Base-by-base conservation (phyloP, 2,329 filamentous ascomycete genomes). In the Aureobasidium subglaciale region DNA sequence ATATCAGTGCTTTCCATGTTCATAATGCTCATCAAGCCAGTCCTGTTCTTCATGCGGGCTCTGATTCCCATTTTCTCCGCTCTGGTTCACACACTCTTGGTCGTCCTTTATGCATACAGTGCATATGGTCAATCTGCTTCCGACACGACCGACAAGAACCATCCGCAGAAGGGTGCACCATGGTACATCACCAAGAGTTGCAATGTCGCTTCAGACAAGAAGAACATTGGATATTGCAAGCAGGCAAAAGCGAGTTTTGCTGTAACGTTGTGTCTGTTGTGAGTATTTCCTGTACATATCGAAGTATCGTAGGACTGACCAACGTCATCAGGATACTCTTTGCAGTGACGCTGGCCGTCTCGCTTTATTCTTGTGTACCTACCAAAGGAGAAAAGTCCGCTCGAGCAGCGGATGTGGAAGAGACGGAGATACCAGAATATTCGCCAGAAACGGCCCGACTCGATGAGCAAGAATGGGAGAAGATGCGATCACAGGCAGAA, bases 141-240 rank as follows among this genome's bases (percentile, higher is more conserved):
- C 27, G 88, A 92, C 71, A 81, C 85, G 65, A 81, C 80, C 61
- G 87, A 92, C 68, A 71, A 80, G 5, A 68, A 75, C 40, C 79
- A 84, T 63, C 79, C 79, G 5, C 83, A 84, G 63, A 75, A 76
- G 24, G 77, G 82, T 24, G 79, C 80, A 16, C 80, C 86, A 6
- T 92, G 88, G 88, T 91, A 90, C 68, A 81, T 91, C 62, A 79
- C 80, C 54, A 83, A 86, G 68, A 82, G 80, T 59, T 92, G 88
- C 71, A 74, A 70, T 53, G 76, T 85, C 34, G 83, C 84, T 2
- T 46, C 58, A 27, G 38, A 56, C 29, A 50, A 25, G 22, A 59
- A 52, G 24, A 78, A 79, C 25, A 71, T 77, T 55, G 65, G 69
- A 7, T 82, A 81, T 63, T 92, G 88, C 68, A 70, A 76, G 64